Evolutionary conservation across 257 asterid species (phyloP), one percentile per base, ranked within the genome.

Genomic region (Solanum dulcamara): DNA sequence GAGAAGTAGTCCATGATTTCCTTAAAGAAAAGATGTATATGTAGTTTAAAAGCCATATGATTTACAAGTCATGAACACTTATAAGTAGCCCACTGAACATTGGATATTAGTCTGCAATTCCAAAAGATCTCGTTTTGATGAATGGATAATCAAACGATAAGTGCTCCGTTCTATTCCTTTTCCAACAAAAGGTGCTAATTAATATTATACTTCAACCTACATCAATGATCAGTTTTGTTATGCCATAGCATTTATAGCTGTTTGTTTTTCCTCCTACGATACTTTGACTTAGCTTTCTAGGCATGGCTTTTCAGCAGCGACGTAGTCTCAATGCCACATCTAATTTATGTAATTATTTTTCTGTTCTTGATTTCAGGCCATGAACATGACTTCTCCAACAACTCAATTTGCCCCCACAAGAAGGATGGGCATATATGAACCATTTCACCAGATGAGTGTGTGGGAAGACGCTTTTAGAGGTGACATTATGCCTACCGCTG

Each of bases 401-500:
- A 85, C 95, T 55, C 95, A 94, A 79, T 96, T 93, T 77, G 96
- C 96, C 26, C 91, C 96, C 10, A 85, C 97, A 17, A 89, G 95
- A 84, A 89, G 96, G 88, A 91, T 96, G 89, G 92, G 94, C 0
- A 80, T 93, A 35, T 91, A 89, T 83, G 98, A 94, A 80, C 91
- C 99, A 2, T 86, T 93, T 85, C 93, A 91, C 89, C 97, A 92
- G 44, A 90, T 96, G 26, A 88, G 93, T 90, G 89, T 93, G 95
- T 96, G 98, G 99, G 98, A 93, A 7, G 99, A 92, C 20, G 22
- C 95, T 10, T 92, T 91, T 42, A 92, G 90, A 42, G 92, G 90
- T 46, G 90, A 88, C 71, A 90, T 93, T 48, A 89, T 89, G 88
- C 91, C 96, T 30, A 91, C 88, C 14, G 28, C 89, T 10, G 94